Conservation (phyloP, 108 stramenopile species). For the Skeletonema tropicum region DNA sequence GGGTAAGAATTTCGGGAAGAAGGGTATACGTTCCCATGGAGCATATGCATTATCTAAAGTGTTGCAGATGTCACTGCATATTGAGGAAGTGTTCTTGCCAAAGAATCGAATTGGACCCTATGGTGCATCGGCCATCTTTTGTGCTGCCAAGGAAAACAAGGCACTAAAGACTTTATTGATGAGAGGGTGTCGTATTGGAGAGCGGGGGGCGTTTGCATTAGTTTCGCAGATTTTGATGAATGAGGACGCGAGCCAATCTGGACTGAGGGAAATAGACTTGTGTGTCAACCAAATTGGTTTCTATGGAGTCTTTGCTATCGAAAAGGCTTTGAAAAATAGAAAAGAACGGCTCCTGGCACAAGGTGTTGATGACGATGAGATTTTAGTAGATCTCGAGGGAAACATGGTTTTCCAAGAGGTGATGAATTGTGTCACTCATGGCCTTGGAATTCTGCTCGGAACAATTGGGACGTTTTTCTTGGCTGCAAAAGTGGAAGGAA, state of each 20-base stretch:
- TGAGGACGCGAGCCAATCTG: constrained; percentile 17
- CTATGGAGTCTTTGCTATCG: constrained; percentile 64
- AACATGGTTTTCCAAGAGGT: constrained; percentile 85
- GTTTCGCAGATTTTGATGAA: constrained; percentile 43
- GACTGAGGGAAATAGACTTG: constrained; percentile 66
- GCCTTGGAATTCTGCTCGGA: constrained; percentile 86
- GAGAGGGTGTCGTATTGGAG: constrained; percentile 74
- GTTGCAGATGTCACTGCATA: constrained; percentile 52
- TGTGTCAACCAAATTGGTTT: constrained; percentile 73
- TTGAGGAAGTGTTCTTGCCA: constrained; percentile 67
- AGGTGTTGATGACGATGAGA: constrained; percentile 6
- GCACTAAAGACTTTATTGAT: constrained; percentile 52
- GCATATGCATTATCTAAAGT: constrained; percentile 75
- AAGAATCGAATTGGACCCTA: constrained; percentile 81
- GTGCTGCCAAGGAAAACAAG: constrained; percentile 60
- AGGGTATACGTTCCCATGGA: constrained; percentile 76
- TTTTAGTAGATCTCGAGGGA: constrained; percentile 65
- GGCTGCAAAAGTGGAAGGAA: constrained; percentile 45
- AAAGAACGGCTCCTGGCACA: constrained; percentile 4
- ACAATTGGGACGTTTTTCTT: constrained; percentile 72
- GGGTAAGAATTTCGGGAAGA: constrained; percentile 36
- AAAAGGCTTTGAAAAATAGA: constrained; percentile 47
- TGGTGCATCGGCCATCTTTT: constrained; percentile 74
- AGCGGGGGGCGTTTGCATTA: constrained; percentile 77
- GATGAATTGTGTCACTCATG: constrained; percentile 94